These are phyloP conservation scores for Phylloporus scabripes DNA, from an alignment of 768 basidiomycete genomes.

Conservation along the genomic window DNA sequence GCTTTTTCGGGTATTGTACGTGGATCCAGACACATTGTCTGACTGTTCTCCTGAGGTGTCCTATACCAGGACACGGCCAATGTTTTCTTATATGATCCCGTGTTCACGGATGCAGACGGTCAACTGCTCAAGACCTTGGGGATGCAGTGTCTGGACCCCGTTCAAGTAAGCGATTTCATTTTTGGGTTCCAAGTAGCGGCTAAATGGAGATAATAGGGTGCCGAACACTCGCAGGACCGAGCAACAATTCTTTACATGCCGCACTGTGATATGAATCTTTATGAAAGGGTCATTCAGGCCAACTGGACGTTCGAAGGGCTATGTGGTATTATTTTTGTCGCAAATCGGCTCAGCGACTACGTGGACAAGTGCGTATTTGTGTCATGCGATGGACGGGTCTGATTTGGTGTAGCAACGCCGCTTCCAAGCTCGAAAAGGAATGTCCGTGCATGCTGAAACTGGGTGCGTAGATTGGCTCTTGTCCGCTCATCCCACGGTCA, in stretches of 20 bases:
- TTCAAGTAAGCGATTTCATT: slow-evolving; percentile 43
- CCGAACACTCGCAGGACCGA: slow-evolving; percentile 25
- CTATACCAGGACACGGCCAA: slow-evolving; percentile 39
- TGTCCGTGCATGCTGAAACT: slow-evolving; percentile 50
- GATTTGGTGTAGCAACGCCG: slow-evolving; percentile 42
- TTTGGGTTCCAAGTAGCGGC: slow-evolving; percentile 1
- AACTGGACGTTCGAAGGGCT: slow-evolving; percentile 53
- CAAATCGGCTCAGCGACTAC: slow-evolving; percentile 64
- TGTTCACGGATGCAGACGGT: slow-evolving; percentile 59
- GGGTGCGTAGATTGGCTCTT: slow-evolving; percentile 36
- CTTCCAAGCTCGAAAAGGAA: slow-evolving; percentile 42
- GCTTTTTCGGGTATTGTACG: slow-evolving; percentile 55
- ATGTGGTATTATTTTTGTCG: slow-evolving; percentile 50
- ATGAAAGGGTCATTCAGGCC: slow-evolving; percentile 56
- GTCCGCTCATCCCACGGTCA: slow-evolving; percentile 6
- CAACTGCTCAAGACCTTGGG: slow-evolving; percentile 40
- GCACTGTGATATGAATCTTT: slow-evolving; percentile 68
- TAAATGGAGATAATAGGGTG: slow-evolving; percentile 26
- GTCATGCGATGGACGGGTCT: slow-evolving; percentile 1
- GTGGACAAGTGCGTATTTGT: slow-evolving; percentile 49
- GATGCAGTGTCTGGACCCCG: slow-evolving; percentile 35
- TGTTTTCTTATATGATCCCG: slow-evolving; percentile 64
- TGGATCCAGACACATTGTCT: slow-evolving; percentile 20
- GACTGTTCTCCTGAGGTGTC: slow-evolving; percentile 1
- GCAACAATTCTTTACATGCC: slow-evolving; percentile 75